Evolutionary conservation across 1,139 yeast genomes (phyloP).

Genomic region (Hansenula sp.): DNA sequence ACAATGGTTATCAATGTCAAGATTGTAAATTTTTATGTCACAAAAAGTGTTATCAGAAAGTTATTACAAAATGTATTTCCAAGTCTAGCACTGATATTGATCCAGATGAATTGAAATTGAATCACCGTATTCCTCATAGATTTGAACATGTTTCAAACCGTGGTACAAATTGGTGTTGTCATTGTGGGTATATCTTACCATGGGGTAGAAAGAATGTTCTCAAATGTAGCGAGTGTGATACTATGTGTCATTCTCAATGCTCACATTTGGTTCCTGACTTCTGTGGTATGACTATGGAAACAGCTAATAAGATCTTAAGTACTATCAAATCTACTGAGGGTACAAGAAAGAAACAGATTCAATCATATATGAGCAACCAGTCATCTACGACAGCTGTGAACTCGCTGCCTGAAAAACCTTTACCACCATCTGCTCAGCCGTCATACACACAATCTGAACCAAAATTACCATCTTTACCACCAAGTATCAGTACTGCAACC

Average conservation of each 20-base stretch:
- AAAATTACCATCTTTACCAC: constrained; percentile 11
- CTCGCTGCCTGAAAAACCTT: constrained; percentile 10
- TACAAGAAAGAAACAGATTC: constrained; percentile 24
- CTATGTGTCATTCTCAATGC: constrained; percentile 91
- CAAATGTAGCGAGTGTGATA: constrained; percentile 92
- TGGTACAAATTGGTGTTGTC: constrained; percentile 99
- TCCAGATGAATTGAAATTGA: constrained; percentile 84
- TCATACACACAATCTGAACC: constrained; percentile 19
- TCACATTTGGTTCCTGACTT: constrained; percentile 94
- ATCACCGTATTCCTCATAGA: constrained; percentile 95
- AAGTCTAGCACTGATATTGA: constrained; percentile 82
- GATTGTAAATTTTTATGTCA: constrained; percentile 95
- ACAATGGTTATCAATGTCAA: constrained; percentile 94
- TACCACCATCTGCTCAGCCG: constrained; percentile 23
- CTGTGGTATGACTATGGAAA: constrained; percentile 98
- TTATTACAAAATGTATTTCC: constrained; percentile 93
- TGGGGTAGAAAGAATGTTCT: constrained; percentile 94
- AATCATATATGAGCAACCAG: constrained; percentile 11
- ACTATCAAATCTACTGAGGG: constrained; percentile 80
- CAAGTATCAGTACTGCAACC: constrained; percentile 1
- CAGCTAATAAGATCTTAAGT: constrained; percentile 83
- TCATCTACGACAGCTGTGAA: constrained; percentile 20
- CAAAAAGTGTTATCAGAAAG: constrained; percentile 88
- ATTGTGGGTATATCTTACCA: constrained; percentile 93
- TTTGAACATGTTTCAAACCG: constrained; percentile 87